Percentiles rank a stretch among this genome's conserved stretches.
These are phyloP conservation scores for Penicillium cataractarum DNA, from an alignment of 495 filamentous ascomycete species.

Conservation along the genomic window DNA sequence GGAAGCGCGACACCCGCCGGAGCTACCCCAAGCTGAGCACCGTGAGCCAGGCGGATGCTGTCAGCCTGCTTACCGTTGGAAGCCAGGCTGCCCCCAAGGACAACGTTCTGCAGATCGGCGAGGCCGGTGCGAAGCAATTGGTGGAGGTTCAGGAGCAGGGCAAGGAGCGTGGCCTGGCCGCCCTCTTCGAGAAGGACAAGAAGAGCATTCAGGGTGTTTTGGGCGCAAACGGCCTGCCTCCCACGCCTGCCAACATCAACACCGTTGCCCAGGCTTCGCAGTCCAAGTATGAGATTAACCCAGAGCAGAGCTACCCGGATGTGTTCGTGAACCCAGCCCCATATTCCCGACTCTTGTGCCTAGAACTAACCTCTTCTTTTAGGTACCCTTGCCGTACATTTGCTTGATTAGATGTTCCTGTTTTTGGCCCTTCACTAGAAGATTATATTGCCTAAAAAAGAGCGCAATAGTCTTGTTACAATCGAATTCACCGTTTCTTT, in stretches of 20 bases:
- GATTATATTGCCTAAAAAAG: background rate
- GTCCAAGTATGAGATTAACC: slow-evolving; percentile 49
- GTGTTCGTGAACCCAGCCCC: slow-evolving; percentile 41
- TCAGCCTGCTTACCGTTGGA: slow-evolving; percentile 82
- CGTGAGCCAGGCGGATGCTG: slow-evolving; percentile 82
- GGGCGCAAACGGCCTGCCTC: slow-evolving; percentile 75
- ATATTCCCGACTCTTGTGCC: background rate
- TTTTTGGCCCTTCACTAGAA: slow-evolving; percentile 4
- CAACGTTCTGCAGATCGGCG: slow-evolving; percentile 74
- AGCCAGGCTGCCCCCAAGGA: slow-evolving; percentile 80
- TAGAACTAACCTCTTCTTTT: slow-evolving; percentile 24
- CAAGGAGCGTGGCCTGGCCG: slow-evolving; percentile 67
- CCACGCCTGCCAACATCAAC: slow-evolving; percentile 71
- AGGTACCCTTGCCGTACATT: slow-evolving; percentile 61
- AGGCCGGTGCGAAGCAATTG: slow-evolving; percentile 79
- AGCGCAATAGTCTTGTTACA: background rate
- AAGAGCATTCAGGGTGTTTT: slow-evolving; percentile 68
- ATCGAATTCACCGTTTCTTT: slow-evolving; percentile 2
- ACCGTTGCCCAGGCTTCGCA: slow-evolving; percentile 25
- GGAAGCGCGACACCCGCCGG: slow-evolving; percentile 88
- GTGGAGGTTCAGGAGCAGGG: slow-evolving; percentile 80
- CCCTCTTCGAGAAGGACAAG: slow-evolving; percentile 71
- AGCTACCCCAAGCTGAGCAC: slow-evolving; percentile 82
- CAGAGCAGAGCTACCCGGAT: slow-evolving; percentile 53
- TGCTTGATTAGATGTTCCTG: slow-evolving; percentile 38